Base-by-base conservation (phyloP, 345 rosid species). In the Psidium friedrichsthalianum region DNA sequence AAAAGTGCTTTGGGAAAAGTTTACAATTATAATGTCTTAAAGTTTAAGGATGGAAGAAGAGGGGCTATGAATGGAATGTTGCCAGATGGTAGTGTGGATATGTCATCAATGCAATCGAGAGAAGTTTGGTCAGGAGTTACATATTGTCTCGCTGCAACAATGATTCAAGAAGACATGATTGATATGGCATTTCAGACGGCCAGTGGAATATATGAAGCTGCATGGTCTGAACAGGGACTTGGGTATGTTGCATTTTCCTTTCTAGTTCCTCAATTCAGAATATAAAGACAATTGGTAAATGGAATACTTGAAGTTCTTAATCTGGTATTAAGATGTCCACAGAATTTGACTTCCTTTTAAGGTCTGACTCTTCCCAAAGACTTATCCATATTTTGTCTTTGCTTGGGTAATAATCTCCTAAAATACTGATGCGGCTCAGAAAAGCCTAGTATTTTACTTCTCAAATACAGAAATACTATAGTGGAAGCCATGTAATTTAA, bases 81-180 rank as follows among this genome's bases (percentile, higher is more conserved):
- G 27, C 98, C 99, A 0, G 89, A 94, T 86, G 99, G 99, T 40
- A 92, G 82, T 83, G 94, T 97, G 53, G 99, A 97, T 88, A 89
- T 87, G 87, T 89, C 98, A 25, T 88, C 95, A 1, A 90, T 96
- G 96, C 99, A 95, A 86, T 94, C 98, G 21, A 90, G 98, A 86
- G 99, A 97, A 90, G 94, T 96, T 86, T 96, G 99, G 99, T 86
- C 99, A 0, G 99, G 99, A 58, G 98, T 97, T 83, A 97, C 99
- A 8, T 97, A 97, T 80, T 98, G 95, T 0, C 90, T 97, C 8
- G 94, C 99, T 86, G 99, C 99, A 32, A 88, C 96, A 29, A 97
- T 97, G 99, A 91, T 97, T 69, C 96, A 95, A 52, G 99, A 95
- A 89, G 97, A 86, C 56, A 58, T 95, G 92, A 56, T 24, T 5